phyloP scores from a whole-genome alignment of 805 yeast genomes.

The Nakazawaea ambrosiae region DNA sequence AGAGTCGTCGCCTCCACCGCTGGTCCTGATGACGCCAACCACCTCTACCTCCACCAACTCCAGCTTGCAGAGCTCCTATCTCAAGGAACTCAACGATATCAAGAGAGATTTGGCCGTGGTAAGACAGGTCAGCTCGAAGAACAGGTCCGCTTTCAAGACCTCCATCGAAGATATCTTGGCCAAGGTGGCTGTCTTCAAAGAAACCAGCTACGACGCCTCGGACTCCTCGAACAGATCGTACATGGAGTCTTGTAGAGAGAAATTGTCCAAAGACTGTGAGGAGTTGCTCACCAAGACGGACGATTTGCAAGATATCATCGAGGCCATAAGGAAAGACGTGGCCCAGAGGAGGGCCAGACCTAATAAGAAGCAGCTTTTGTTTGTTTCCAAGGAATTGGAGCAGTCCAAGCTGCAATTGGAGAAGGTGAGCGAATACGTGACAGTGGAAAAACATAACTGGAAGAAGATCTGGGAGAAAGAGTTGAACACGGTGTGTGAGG shows the following conservation, averaged over 20 bases:
- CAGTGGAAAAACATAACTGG: constrained; percentile 76
- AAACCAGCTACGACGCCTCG: constrained; percentile 31
- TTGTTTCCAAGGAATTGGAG: constrained; percentile 57
- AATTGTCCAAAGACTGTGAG: constrained; percentile 74
- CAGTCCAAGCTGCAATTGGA: constrained; percentile 47
- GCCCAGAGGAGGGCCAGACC: constrained; percentile 87
- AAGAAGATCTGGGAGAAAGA: constrained; percentile 89
- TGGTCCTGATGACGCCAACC: constrained; percentile 2
- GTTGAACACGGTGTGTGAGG: constrained; percentile 84
- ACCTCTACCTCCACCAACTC: neutral
- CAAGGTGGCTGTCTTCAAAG: constrained; percentile 46
- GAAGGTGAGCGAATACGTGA: constrained; percentile 53
- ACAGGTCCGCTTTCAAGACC: constrained; percentile 32
- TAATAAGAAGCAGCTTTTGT: constrained; percentile 60
- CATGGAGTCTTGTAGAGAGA: constrained; percentile 69
- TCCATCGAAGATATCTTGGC: constrained; percentile 36
- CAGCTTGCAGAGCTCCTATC: neutral
- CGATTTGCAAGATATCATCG: constrained; percentile 87
- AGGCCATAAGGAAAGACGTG: constrained; percentile 82
- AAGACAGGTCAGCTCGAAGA: constrained; percentile 44
- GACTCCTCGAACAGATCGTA: constrained; percentile 38
- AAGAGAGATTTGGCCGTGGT: constrained; percentile 53
- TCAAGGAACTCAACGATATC: constrained; percentile 34
- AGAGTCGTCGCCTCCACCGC: constrained; percentile 17
- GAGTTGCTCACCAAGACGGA: constrained; percentile 71